phyloP scores from a whole-genome alignment of 441 rosid genomes.

The Eugenia klotzschiana region DNA sequence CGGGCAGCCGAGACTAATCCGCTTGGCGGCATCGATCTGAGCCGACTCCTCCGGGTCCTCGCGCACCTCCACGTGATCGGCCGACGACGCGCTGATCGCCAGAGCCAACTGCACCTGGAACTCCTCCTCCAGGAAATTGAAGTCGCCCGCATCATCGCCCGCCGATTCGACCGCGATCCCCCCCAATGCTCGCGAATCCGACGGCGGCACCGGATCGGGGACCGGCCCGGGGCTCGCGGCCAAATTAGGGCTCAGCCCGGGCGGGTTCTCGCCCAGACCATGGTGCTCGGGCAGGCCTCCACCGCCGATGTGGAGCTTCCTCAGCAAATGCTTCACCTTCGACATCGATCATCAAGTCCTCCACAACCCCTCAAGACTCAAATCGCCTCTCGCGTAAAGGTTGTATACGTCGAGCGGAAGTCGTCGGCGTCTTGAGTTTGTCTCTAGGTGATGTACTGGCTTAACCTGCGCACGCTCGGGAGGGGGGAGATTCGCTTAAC shows the following conservation, averaged over 20 bases:
- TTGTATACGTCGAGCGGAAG: background rate
- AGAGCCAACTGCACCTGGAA: slow-evolving; percentile 84
- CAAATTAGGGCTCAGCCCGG: background rate
- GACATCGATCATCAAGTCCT: slow-evolving; percentile 65
- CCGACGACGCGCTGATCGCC: slow-evolving; percentile 88
- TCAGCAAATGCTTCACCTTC: slow-evolving; percentile 80
- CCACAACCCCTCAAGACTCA: background rate
- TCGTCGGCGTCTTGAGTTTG: background rate
- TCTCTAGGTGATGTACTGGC: slow-evolving; percentile 9
- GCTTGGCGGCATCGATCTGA: slow-evolving; percentile 91
- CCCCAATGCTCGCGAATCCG: slow-evolving; percentile 20
- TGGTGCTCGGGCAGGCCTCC: slow-evolving; percentile 46
- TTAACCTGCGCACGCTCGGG: slow-evolving; percentile 37
- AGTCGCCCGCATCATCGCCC: slow-evolving; percentile 24
- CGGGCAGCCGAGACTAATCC: slow-evolving; percentile 70
- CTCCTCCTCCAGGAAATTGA: slow-evolving; percentile 75
- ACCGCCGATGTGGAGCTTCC: slow-evolving; percentile 87
- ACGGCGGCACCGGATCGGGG: slow-evolving; percentile 13
- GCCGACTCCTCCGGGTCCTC: slow-evolving; percentile 63
- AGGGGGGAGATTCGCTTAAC: slow-evolving; percentile 47
- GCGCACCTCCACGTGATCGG: slow-evolving; percentile 21
- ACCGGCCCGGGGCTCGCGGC: slow-evolving; percentile 20
- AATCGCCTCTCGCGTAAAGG: background rate
- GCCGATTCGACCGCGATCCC: slow-evolving; percentile 37
- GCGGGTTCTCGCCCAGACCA: slow-evolving; percentile 8